Evolutionary conservation across 2,329 filamentous ascomycete species (phyloP).

Genomic region (Amesomyces nigricolor): DNA sequence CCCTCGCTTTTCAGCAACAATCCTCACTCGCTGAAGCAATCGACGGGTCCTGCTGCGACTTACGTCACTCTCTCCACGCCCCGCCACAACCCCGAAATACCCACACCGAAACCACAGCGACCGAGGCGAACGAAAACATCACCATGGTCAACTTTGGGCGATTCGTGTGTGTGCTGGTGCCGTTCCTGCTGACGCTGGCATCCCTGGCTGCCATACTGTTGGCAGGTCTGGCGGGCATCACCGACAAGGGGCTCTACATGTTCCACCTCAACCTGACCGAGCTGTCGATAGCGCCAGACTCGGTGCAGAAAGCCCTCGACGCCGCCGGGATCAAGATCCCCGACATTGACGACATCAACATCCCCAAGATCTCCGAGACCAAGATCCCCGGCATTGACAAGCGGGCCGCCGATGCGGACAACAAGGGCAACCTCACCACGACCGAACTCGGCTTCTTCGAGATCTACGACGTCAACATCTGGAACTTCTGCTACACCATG

Average conservation of each 20-base stretch:
- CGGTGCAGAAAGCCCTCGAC: conserved; percentile 18
- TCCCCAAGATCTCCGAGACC: conserved; percentile 2
- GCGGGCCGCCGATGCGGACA: conserved; percentile 1
- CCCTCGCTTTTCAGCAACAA: neutral
- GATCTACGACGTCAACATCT: conserved; percentile 75
- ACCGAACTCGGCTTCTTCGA: conserved; percentile 59
- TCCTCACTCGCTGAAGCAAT: neutral
- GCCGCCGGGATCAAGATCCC: conserved; percentile 7
- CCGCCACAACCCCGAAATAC: neutral
- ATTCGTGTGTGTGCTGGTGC: conserved; percentile 80
- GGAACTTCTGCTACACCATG: conserved; percentile 74
- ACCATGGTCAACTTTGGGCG: conserved; percentile 53
- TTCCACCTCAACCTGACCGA: conserved; percentile 58
- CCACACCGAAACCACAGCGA: neutral
- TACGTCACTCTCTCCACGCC: conserved; percentile 1
- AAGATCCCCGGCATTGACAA: neutral
- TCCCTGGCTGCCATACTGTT: conserved; percentile 65
- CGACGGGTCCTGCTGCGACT: neutral
- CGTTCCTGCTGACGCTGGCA: conserved; percentile 73
- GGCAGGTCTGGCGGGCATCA: conserved; percentile 50
- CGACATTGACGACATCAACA: conserved; percentile 7
- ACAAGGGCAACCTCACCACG: conserved; percentile 48
- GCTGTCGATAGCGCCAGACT: conserved; percentile 42
- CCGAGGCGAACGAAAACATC: neutral
- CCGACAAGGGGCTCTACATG: conserved; percentile 52